Evolutionary conservation across 305 asterid species (phyloP).

Genomic region (Plantago lanceolata): DNA sequence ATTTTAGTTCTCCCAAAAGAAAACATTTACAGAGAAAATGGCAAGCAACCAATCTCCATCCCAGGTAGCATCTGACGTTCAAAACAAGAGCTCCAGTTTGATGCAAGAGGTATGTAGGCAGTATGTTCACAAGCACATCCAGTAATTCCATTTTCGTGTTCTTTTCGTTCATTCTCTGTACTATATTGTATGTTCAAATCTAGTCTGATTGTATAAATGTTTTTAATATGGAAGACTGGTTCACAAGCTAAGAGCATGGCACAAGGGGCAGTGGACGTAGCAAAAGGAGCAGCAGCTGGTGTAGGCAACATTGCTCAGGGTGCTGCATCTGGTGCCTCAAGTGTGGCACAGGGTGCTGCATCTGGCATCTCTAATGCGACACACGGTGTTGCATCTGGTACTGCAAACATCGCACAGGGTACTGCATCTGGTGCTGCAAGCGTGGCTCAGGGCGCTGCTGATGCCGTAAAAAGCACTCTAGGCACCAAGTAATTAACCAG

Average conservation of each 20-base stretch:
- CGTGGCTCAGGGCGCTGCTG: constrained; percentile 8
- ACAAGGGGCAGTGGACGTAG: constrained; percentile 7
- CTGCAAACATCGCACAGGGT: background rate
- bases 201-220: background rate
- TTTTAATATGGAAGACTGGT: constrained; percentile 8
- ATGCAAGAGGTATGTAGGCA: constrained; percentile 3
- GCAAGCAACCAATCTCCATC: background rate
- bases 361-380: background rate
- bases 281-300: constrained; percentile 1
- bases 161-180: background rate
- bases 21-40: background rate
- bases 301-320: constrained; percentile 1
- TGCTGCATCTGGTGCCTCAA: constrained; percentile 6
- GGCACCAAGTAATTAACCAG: background rate
- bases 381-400: constrained; percentile 12
- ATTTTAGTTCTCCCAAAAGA: too few species aligned
- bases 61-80: background rate
- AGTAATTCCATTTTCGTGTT: background rate
- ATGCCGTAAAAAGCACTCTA: background rate
- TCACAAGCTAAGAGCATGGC: constrained; percentile 9
- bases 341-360: constrained; percentile 10
- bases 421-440: constrained; percentile 5
- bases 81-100: background rate
- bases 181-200: too few species aligned
- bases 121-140: background rate